Percentiles rank a stretch among this genome's conserved stretches.
Evolutionary conservation across 371 early-diverging fungal genomes (phyloP).

Genomic region (Zychaea mexicana): DNA sequence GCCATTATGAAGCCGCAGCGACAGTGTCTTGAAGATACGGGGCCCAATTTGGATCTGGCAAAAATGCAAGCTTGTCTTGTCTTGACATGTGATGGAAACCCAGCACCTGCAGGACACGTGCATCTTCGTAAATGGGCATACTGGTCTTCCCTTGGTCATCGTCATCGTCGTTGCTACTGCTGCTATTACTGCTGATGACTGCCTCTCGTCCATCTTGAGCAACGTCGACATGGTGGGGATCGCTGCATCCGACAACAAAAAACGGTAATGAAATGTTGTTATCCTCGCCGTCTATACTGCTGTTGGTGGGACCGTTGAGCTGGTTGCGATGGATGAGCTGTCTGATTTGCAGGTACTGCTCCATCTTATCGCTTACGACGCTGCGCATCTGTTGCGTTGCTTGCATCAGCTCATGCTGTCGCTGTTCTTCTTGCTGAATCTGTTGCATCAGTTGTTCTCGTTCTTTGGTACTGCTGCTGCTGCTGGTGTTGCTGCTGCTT

Average conservation of each 20-base stretch:
- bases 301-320: background rate
- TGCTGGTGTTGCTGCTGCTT: background rate
- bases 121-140: slow-evolving; percentile 6
- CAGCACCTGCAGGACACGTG: slow-evolving; percentile 5
- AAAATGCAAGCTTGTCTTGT: background rate
- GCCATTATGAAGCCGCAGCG: background rate
- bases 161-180: background rate
- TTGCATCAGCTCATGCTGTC: slow-evolving; percentile 6
- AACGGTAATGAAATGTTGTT: slow-evolving; percentile 9
- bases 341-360: slow-evolving; percentile 7
- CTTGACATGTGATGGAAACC: slow-evolving; percentile 10
- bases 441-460: slow-evolving; percentile 5
- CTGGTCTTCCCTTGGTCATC: background rate
- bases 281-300: background rate
- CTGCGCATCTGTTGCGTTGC: slow-evolving; percentile 6
- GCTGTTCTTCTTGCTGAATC: slow-evolving; percentile 17
- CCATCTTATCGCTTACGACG: slow-evolving; percentile 5
- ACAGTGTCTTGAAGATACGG: slow-evolving; percentile 3
- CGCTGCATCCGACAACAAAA: slow-evolving; percentile 9
- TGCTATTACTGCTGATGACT: slow-evolving; percentile 1
- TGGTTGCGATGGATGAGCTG: slow-evolving; percentile 12
- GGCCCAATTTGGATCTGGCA: slow-evolving; percentile 8
- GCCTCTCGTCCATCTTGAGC: slow-evolving; percentile 13
- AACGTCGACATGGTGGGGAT: slow-evolving; percentile 3
- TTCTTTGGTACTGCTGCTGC: background rate